Conservation (phyloP, 1,284 basidiomycete genomes). For the Rhodotorula glutinis region DNA sequence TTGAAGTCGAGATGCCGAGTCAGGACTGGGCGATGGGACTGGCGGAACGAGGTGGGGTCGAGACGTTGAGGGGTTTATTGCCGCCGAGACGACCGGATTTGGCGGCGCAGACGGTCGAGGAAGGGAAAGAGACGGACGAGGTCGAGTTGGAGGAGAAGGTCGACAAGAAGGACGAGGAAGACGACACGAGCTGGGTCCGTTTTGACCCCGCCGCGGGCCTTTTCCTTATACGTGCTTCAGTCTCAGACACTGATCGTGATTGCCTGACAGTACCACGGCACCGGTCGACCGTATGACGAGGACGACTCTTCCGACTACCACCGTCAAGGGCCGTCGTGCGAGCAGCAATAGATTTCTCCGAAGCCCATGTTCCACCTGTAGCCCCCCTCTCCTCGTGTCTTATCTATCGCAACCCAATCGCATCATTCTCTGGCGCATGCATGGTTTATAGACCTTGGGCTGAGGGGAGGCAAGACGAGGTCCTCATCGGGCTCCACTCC, state of each 20-base stretch:
- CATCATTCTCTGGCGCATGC: too few relatives aligned
- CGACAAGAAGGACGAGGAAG: slow-evolving; percentile 67
- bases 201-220: slow-evolving; percentile 67
- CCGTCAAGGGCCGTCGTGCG: slow-evolving; percentile 24
- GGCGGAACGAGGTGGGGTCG: slow-evolving; percentile 54
- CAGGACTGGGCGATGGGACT: slow-evolving; percentile 61
- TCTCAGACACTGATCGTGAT: slow-evolving; percentile 60
- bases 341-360: slow-evolving; percentile 9
- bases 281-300: slow-evolving; percentile 15
- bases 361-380: too few relatives aligned
- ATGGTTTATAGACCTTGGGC: too few relatives aligned
- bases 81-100: slow-evolving; percentile 67
- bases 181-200: slow-evolving; percentile 60
- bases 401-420: too few relatives aligned
- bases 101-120: slow-evolving; percentile 51
- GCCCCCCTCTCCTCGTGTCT: too few relatives aligned
- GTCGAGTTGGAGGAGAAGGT: slow-evolving; percentile 53
- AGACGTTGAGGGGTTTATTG: slow-evolving; percentile 19
- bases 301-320: slow-evolving; percentile 48
- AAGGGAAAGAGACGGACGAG: slow-evolving; percentile 66
- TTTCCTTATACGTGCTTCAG: slow-evolving; percentile 50
- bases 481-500: too few relatives aligned
- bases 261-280: slow-evolving; percentile 13
- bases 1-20: slow-evolving; percentile 80
- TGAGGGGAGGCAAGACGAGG: too few relatives aligned